These are phyloP conservation scores for Talaromyces amestolkiae DNA, from an alignment of 2,329 filamentous ascomycete genomes.

Conservation along the genomic window DNA sequence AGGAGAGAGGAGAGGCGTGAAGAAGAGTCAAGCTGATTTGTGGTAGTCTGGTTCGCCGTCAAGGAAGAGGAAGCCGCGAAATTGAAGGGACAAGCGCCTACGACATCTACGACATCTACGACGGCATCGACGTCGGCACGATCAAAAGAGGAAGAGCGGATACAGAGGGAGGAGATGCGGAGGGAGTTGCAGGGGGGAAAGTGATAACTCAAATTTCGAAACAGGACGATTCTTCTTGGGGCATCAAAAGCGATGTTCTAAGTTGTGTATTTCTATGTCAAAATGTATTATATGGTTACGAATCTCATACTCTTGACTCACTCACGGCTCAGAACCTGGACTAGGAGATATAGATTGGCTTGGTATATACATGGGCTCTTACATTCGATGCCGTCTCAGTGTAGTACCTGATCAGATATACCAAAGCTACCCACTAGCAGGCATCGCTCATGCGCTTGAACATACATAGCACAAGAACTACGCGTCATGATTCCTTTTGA, in stretches of 20 bases:
- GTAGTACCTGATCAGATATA: background rate
- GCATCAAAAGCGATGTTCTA: background rate
- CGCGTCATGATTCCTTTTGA: too few species aligned
- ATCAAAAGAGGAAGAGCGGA: slow-evolving; percentile 33
- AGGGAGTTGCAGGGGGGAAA: slow-evolving; percentile 39
- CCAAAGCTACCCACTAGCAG: background rate
- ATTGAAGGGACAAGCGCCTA: slow-evolving; percentile 28
- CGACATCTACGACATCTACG: slow-evolving; percentile 20
- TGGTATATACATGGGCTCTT: background rate
- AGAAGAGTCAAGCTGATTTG: background rate
- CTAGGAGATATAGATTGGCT: background rate
- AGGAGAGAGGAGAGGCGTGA: too few species aligned
- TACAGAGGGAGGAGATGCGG: slow-evolving; percentile 40
- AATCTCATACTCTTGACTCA: slow-evolving; percentile 8
- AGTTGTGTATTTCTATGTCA: background rate
- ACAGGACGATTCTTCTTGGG: background rate
- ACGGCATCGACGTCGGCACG: slow-evolving; percentile 21
- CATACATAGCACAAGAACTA: too few species aligned
- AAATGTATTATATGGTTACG: slow-evolving; percentile 7
- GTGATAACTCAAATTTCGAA: slow-evolving; percentile 22
- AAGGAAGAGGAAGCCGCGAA: slow-evolving; percentile 37
- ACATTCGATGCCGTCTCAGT: background rate
- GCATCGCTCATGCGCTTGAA: background rate
- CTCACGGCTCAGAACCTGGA: background rate
- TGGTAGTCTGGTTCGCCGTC: slow-evolving; percentile 41